Percentiles rank a stretch among this genome's conserved stretches.
These are phyloP conservation scores for Nemophila menziesii DNA, from an alignment of 257 asterid species.

Conservation along the genomic window DNA sequence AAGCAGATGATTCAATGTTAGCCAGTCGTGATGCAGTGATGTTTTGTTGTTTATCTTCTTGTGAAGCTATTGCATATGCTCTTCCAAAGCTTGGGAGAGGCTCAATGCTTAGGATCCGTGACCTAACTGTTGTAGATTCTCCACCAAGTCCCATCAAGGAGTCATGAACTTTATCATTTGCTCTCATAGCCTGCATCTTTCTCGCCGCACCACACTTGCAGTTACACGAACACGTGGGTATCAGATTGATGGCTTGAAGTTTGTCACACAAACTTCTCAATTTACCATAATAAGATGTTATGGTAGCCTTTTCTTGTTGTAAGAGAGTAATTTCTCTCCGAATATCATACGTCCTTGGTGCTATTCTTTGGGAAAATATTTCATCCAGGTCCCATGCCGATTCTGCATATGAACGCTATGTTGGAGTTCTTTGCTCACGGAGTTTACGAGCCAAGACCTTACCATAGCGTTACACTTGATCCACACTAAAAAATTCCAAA, in stretches of 20 bases:
- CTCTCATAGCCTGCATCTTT: not conserved
- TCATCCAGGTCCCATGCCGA: not conserved
- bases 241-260: not conserved
- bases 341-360: not conserved
- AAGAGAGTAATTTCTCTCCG: not conserved
- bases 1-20: no score
- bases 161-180: not conserved
- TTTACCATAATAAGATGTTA: not conserved
- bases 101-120: no score
- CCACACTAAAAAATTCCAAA: not conserved
- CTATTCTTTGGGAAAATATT: not conserved
- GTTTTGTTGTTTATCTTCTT: no score
- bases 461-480: not conserved
- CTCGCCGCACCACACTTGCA: not conserved
- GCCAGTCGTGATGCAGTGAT: no score
- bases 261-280: not conserved
- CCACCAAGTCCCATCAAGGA: no score
- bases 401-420: not conserved
- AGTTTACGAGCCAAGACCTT: slow-evolving; percentile 3
- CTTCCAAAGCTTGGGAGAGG: no score
- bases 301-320: slow-evolving; percentile 1
- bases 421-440: not conserved
- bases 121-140: no score
- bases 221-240: not conserved
- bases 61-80: no score